Evolutionary conservation across 176 grass and related monocot genomes (phyloP), one percentile per base, ranked within the genome.

Genomic region (Avena sativa): DNA sequence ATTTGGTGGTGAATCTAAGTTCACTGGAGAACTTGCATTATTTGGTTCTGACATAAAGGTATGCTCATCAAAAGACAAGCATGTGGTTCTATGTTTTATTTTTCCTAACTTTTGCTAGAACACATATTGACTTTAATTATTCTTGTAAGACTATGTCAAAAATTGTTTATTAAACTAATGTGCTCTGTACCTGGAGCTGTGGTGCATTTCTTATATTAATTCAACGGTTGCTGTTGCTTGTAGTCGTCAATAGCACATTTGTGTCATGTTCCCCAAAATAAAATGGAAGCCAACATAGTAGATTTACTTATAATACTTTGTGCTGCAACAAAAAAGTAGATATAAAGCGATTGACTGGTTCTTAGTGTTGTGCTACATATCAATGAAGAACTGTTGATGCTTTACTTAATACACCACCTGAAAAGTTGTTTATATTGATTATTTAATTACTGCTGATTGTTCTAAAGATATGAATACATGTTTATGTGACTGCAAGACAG

Each of bases 1-100:
- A 44, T 81, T 53, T 76, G 69, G 43, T 75, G 47, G 58, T 44
- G 46, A 88, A 4, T 60, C 36, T 78, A 43, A 78, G 40, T 69
- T 82, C 17, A 78, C 14, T 50, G 62, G 43, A 48, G 43, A 73
- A 47, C 70, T 73, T 60, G 21, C 28, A 6, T 38, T 46, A 43
- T 20, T 83, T 20, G 36, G 23, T 53, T 16, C 59, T 10, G 59
- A 50, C 12, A 28, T 66, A 63, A 81, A 81, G 79, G 79, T 81
- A 66, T 28, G 59, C 43, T 26, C 15, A 50, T 66, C 20, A 15
- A 0, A 46, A 60, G 56, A 60, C 34, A 79, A 79, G 55, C 19
- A 10, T 79, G 55, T 11, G 12, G 55, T 79, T 56, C 9, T 79
- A 14, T 61, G 14, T 16, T 38, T 61, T 61, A 43, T 21, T 79